Evolutionary conservation across 441 rosid genomes (phyloP).

Genomic region (Brassica balearica): DNA sequence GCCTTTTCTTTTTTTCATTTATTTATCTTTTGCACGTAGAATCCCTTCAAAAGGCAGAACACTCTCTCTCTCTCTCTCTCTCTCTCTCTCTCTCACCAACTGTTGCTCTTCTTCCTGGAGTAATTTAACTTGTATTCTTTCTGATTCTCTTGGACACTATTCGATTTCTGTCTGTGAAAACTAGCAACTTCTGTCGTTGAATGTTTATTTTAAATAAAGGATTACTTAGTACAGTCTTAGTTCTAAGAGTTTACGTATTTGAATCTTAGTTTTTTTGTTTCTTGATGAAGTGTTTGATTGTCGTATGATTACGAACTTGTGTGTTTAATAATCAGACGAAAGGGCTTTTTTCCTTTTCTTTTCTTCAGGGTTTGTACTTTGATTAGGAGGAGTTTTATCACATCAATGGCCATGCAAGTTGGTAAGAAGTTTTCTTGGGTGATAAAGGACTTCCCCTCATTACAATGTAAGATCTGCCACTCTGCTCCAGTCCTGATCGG

Average conservation of each 20-base stretch:
- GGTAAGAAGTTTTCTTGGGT: not conserved
- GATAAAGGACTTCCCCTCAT: slow-evolving; percentile 12
- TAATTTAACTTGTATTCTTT: not conserved
- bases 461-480: not conserved
- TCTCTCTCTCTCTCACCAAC: not conserved
- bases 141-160: not conserved
- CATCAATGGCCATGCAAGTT: not conserved
- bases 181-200: not conserved
- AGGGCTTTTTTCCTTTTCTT: not conserved
- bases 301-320: not conserved
- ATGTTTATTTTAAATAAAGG: not conserved
- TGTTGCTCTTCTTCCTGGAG: not conserved
- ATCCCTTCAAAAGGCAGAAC: not conserved
- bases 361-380: too few relatives aligned
- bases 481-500: not conserved
- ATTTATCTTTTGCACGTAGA: not conserved
- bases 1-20: not conserved
- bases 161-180: not conserved
- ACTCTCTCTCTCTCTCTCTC: not conserved
- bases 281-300: not conserved
- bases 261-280: too few relatives aligned
- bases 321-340: not conserved
- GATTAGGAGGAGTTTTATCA: not conserved
- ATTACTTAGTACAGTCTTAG: too few relatives aligned
- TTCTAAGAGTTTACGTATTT: not conserved